A percentile compares a stretch with the other conserved stretches of the same genome.
Conservation (phyloP, 2,329 filamentous ascomycete genomes). For the Acrocalymma vagum region DNA sequence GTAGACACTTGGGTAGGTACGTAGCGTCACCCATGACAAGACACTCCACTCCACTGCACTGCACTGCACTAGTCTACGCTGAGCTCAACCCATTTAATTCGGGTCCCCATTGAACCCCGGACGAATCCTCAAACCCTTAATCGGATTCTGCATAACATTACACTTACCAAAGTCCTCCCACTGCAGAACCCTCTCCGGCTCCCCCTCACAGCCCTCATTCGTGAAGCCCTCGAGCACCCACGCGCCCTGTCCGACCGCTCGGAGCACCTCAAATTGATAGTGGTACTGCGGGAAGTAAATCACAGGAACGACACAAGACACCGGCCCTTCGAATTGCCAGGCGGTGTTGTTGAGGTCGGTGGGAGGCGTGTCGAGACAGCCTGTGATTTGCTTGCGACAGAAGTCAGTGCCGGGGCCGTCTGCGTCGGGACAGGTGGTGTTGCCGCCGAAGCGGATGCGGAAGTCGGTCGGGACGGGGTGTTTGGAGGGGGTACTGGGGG, state of each 20-base stretch:
- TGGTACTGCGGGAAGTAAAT: conserved; percentile 11
- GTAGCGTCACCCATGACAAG: no score
- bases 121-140: conserved; percentile 9
- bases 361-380: background rate
- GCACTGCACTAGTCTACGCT: no score
- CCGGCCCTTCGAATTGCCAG: background rate
- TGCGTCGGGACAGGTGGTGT: conserved; percentile 3
- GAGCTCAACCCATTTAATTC: no score
- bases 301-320: conserved; percentile 4
- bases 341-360: background rate
- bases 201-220: conserved; percentile 6
- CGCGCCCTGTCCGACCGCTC: conserved; percentile 6
- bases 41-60: no score
- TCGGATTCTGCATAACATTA: background rate
- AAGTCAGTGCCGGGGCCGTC: no score
- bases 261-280: conserved; percentile 8
- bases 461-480: conserved; percentile 8
- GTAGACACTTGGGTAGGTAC: no score
- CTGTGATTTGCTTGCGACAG: background rate
- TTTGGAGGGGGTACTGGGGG: conserved; percentile 6
- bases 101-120: conserved; percentile 17
- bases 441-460: conserved; percentile 9
- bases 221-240: conserved; percentile 11
- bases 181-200: conserved; percentile 5
- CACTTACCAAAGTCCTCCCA: conserved; percentile 9